phyloP scores from a whole-genome alignment of 345 rosid genomes.

The Euclidium syriacum region DNA sequence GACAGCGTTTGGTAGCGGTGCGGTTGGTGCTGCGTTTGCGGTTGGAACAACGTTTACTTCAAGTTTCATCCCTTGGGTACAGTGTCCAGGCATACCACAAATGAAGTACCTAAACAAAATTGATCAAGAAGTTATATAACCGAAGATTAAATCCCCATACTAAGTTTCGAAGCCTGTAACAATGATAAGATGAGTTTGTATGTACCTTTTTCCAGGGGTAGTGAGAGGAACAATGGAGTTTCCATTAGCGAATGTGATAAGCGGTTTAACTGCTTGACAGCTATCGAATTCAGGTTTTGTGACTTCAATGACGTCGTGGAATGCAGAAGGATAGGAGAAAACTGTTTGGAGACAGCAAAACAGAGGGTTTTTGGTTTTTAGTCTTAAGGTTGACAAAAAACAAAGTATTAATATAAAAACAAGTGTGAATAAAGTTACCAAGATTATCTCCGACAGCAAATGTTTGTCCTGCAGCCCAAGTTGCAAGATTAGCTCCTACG shows the following conservation, averaged over 20 bases:
- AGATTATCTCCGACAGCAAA: conserved; percentile 60
- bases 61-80: conserved; percentile 66
- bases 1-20: conserved; percentile 23
- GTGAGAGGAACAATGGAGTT: conserved; percentile 48
- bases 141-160: too few relatives aligned
- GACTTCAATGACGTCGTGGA: conserved; percentile 62
- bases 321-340: conserved; percentile 37
- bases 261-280: conserved; percentile 44
- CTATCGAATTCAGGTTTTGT: conserved; percentile 48
- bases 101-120: conserved; percentile 53
- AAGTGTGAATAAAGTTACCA: conserved; percentile 32
- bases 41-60: conserved; percentile 45
- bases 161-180: too few relatives aligned
- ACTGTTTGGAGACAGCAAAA: conserved; percentile 34
- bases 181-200: too few relatives aligned
- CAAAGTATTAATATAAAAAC: background rate
- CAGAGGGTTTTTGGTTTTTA: conserved; percentile 6
- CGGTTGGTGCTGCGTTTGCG: conserved; percentile 22
- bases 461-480: conserved; percentile 54
- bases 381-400: background rate
- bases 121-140: background rate
- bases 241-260: conserved; percentile 42
- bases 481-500: conserved; percentile 32
- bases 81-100: conserved; percentile 65
- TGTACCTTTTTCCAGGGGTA: conserved; percentile 59